Percentiles rank a stretch among this genome's conserved stretches.
phyloP scores from a whole-genome alignment of 2,329 filamentous ascomycete species.

The Macrophomina phaseolina region DNA sequence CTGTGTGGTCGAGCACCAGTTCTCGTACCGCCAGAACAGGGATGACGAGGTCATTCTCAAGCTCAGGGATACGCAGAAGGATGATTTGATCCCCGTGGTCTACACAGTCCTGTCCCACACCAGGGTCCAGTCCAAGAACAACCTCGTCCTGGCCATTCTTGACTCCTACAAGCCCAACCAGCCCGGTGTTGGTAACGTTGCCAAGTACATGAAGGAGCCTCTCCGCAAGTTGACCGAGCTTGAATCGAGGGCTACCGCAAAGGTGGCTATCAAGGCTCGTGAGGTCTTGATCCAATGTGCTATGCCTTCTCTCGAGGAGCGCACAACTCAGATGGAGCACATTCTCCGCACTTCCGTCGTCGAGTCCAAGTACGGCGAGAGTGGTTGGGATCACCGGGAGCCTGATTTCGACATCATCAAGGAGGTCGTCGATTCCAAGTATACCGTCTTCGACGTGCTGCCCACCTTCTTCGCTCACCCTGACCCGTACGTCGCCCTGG shows the following conservation, averaged over 20 bases:
- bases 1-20: constrained; percentile 81
- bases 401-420: constrained; percentile 90
- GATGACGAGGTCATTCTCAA: constrained; percentile 94
- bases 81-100: constrained; percentile 83
- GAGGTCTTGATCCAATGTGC: constrained; percentile 98
- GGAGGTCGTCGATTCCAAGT: constrained; percentile 98
- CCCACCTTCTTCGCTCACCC: constrained; percentile 94
- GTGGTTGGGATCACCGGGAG: constrained; percentile 93
- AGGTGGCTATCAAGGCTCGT: constrained; percentile 95
- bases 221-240: constrained; percentile 89
- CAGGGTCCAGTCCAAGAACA: constrained; percentile 90
- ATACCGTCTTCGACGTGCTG: constrained; percentile 96
- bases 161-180: constrained; percentile 96
- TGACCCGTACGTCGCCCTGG: constrained; percentile 92
- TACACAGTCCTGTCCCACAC: constrained; percentile 93
- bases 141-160: constrained; percentile 86
- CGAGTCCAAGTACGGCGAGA: constrained; percentile 96
- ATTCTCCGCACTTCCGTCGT: constrained; percentile 94
- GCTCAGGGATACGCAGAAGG: constrained; percentile 95
- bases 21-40: constrained; percentile 81
- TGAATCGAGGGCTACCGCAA: constrained; percentile 83
- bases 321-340: constrained; percentile 96
- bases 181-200: constrained; percentile 85
- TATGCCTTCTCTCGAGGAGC: constrained; percentile 93
- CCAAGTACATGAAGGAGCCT: constrained; percentile 82